Evolutionary conservation across 768 basidiomycete genomes (phyloP), one percentile per base, ranked within the genome.

Genomic region (Auricularia heimuer): DNA sequence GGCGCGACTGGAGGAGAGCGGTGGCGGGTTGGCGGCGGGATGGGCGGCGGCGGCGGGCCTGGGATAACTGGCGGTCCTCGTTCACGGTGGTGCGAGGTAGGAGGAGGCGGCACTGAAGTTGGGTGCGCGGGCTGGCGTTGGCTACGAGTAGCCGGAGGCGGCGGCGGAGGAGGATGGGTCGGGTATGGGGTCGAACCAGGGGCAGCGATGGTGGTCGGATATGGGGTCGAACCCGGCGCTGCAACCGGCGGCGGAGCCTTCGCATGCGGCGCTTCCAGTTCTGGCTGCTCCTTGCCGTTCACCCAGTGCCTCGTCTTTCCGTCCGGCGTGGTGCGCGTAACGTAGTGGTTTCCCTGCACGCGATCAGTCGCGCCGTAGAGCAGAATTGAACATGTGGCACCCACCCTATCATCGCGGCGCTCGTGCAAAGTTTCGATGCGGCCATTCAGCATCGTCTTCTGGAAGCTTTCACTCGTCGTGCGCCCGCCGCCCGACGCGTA

Each of bases 291-390:
- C 36, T 88, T 73, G 11, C 90, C 90, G 65, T 92, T 90, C 69
- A 92, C 77, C 16, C 83, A 86, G 69, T 80, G 79, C 2, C 84
- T 76, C 70, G 88, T 80, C 54, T 82, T 82, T 8, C 90, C 90
- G 64, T 91, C 87, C 4, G 85, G 82, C 64, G 79, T 84, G 63
- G 79, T 84, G 62, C 84, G 83, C 12, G 81, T 85, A 60, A 88
- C 76, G 72, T 90, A 87, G 69, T 89, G 87, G 68, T 89, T 89
- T 2, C 90, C 90, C 89, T 92, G 67, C 2, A 56, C 64, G 65
- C 56, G 54, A 71, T 64, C 62, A 61, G 61, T 70, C n/a, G 11
- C 1, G 47, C 6, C 11, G 6, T 16, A 4, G 3, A 14, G 47
- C 47, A 51, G 6, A 51, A 21, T 4, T 6, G 1, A 16, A 6